Evolutionary conservation across 345 rosid species (phyloP).

Genomic region (Murraya paniculata): DNA sequence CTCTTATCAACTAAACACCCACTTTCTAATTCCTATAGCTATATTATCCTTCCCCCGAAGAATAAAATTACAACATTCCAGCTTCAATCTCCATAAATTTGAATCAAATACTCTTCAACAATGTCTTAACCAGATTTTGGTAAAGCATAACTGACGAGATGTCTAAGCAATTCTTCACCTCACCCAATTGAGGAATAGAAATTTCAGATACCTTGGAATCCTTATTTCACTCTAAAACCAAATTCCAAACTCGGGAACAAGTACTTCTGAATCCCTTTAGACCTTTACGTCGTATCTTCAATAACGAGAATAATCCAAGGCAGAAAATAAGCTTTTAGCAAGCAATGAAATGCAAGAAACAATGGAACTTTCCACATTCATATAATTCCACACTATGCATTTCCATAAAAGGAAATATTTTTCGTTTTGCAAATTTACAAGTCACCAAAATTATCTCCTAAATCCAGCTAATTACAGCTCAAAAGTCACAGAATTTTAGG

Average conservation of each 20-base stretch:
- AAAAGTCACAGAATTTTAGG: constrained; percentile 10
- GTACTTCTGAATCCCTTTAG: background rate
- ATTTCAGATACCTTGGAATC: background rate
- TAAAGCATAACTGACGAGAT: constrained; percentile 7
- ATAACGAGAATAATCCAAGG: constrained; percentile 23
- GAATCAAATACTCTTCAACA: constrained; percentile 15
- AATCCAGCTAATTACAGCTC: constrained; percentile 42
- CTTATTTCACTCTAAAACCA: constrained; percentile 10
- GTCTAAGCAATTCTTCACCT: constrained; percentile 16
- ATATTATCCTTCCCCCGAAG: constrained; percentile 5
- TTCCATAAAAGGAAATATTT: constrained; percentile 33
- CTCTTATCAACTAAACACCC: background rate
- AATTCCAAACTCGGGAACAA: constrained; percentile 12
- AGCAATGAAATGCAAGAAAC: constrained; percentile 29
- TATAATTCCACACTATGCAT: constrained; percentile 27
- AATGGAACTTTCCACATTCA: constrained; percentile 46
- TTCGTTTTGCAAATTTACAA: constrained; percentile 12
- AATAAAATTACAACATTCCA: background rate
- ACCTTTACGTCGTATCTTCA: constrained; percentile 15
- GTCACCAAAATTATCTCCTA: constrained; percentile 3
- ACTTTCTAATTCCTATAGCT: background rate
- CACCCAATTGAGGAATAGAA: constrained; percentile 13
- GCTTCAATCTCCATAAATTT: constrained; percentile 8
- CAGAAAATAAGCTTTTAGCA: constrained; percentile 27
- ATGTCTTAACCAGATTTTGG: background rate